Conservation (phyloP, 2,329 filamentous ascomycete species). For the Colletotrichum sojae region DNA sequence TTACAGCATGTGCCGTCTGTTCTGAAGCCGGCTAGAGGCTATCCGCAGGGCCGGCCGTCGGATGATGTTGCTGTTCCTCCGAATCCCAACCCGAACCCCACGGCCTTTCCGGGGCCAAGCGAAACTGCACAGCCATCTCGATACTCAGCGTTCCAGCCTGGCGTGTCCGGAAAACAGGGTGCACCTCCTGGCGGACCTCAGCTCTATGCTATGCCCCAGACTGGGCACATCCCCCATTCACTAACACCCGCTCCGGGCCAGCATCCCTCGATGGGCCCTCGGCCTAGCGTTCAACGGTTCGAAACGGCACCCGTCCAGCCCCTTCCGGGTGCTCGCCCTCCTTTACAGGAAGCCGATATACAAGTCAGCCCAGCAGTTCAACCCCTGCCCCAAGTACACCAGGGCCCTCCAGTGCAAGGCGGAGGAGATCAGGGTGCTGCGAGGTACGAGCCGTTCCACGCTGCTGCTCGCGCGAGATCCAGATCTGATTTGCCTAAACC, state of each 20-base stretch:
- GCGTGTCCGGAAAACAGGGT: not conserved
- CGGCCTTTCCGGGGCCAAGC: not conserved
- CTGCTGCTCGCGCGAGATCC: conserved; percentile 3
- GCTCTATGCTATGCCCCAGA: not conserved
- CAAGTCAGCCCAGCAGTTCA: not conserved
- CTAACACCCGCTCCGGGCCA: not conserved
- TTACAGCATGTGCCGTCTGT: conserved; percentile 47
- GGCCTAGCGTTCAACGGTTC: conserved; percentile 26
- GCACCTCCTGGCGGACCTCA: not conserved
- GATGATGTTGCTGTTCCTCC: not conserved
- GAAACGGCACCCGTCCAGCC: conserved; percentile 21
- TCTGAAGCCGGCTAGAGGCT: conserved; percentile 48
- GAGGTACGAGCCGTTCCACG: not conserved
- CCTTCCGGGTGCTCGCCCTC: not conserved
- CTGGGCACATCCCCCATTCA: conserved; percentile 7
- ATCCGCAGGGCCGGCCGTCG: not conserved
- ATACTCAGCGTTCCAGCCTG: conserved; percentile 24
- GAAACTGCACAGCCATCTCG: not conserved
- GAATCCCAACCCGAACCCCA: not conserved
- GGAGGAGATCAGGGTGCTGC: not conserved
- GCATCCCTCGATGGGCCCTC: not conserved
- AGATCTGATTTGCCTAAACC: conserved; percentile 3
- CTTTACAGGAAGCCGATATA: not conserved
- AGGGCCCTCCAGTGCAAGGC: conserved; percentile 10
- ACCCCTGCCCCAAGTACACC: conserved; percentile 17